Base-by-base conservation (phyloP, 306 rosid genomes). In the Glycyrrhiza uralensis region DNA sequence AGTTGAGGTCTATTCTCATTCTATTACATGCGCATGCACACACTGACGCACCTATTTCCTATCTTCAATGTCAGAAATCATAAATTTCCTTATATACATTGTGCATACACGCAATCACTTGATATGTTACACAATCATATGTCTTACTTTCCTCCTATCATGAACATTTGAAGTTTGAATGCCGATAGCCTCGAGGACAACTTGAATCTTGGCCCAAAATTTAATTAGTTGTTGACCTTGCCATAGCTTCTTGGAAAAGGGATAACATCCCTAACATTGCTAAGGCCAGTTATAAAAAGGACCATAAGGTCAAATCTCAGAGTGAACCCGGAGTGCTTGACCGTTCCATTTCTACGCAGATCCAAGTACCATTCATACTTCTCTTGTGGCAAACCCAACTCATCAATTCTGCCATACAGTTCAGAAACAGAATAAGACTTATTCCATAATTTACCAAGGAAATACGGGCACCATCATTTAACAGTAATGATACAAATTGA, bases 281-380 rank as follows among this genome's bases (percentile, higher is more conserved):
- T 74, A 55, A 95, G 89, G 47, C 99, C 97, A 28, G 96, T 89
- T 12, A 79, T 66, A 57, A 84, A 91, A 56, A 85, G 91, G 63
- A 91, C 84, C 83, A 89, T 69, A 39, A 77, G 88, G 46, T 91
- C 96, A 20, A 95, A 91, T 42, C 78, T 79, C 20, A 95, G 77
- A 76, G 86, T 87, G 84, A 95, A 95, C 18, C 99, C 99, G 2
- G 96, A 79, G 65, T 92, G 89, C 80, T 74, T 72, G 5, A 88
- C 96, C 4, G 96, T 89, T 81, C 99, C 99, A 30, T 91, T 87
- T 56, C 81, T 80, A 20, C 88, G 89, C 74, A 95, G 92, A 79
- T 95, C 96, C 24, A 95, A 75, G 83, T 89, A 95, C 97, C 99
- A 91, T 68, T 95, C 96, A 23, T 91, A 91, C 82, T 89, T 90